Evolutionary conservation across 2,329 filamentous ascomycete genomes (phyloP).

Genomic region (Plectosphaerella sp.): DNA sequence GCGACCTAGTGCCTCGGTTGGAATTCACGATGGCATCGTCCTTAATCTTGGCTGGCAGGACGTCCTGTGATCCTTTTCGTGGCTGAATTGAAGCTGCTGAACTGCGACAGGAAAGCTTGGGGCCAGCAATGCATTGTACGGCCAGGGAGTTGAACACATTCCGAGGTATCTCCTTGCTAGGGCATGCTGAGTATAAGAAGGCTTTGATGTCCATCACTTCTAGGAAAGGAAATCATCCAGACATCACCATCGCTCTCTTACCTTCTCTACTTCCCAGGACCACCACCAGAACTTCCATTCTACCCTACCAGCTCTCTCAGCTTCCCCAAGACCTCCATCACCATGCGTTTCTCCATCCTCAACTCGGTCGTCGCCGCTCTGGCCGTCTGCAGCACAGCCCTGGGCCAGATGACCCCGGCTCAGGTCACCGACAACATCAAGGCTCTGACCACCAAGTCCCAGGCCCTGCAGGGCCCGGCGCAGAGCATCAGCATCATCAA

Average conservation of each 20-base stretch:
- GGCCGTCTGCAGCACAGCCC: constrained; percentile 11
- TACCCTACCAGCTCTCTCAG: background rate
- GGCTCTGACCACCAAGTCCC: constrained; percentile 16
- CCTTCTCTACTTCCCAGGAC: background rate
- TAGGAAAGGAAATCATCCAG: background rate
- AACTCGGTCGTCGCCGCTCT: constrained; percentile 10
- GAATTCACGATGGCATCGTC: too few species aligned
- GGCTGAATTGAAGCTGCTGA: too few species aligned
- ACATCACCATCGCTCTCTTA: background rate
- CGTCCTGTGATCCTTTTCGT: too few species aligned
- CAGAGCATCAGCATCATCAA: constrained; percentile 20
- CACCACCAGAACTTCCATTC: background rate
- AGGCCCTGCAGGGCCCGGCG: constrained; percentile 18
- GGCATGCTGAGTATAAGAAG: too few species aligned
- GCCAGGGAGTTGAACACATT: too few species aligned
- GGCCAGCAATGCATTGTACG: too few species aligned
- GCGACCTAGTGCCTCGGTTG: too few species aligned
- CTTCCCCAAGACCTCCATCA: background rate
- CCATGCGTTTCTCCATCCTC: constrained; percentile 13
- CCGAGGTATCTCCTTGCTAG: too few species aligned
- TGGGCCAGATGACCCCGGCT: constrained; percentile 9
- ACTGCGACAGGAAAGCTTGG: too few species aligned
- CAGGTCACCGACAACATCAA: constrained; percentile 19
- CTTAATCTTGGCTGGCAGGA: too few species aligned
- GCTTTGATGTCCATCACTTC: background rate